Conservation (phyloP, 2,329 filamentous ascomycete genomes). For the Colletotrichum sp. region DNA sequence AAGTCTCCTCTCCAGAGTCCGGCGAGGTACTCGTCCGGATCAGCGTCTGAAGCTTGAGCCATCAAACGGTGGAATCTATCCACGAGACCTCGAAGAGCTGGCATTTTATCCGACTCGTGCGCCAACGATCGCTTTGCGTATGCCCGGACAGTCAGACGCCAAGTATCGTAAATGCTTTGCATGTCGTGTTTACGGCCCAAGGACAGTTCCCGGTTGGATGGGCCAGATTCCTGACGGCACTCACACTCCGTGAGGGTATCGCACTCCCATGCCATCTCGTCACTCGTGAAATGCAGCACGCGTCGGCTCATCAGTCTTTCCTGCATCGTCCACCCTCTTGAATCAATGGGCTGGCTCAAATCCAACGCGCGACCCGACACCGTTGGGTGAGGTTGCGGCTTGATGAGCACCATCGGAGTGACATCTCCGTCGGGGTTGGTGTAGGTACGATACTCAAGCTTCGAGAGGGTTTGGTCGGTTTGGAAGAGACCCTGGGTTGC, state of each 20-base stretch:
- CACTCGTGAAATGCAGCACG: not conserved
- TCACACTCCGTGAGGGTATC: not conserved
- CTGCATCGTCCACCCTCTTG: not conserved
- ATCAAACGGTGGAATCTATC: not conserved
- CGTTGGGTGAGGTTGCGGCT: not conserved
- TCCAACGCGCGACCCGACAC: too few species aligned
- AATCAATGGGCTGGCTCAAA: not conserved
- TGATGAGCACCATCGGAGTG: too few species aligned
- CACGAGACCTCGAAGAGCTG: not conserved
- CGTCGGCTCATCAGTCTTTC: not conserved
- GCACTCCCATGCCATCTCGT: not conserved
- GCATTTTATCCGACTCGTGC: not conserved
- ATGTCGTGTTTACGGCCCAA: not conserved
- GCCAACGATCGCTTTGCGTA: not conserved
- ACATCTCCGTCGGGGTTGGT: too few species aligned
- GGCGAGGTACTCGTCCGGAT: not conserved
- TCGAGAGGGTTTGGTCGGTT: too few species aligned
- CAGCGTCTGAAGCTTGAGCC: rapidly evolving
- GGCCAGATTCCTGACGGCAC: too few species aligned
- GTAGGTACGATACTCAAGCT: too few species aligned
- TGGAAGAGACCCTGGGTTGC: not conserved
- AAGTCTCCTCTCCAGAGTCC: not conserved
- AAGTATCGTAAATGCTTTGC: not conserved
- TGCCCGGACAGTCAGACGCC: not conserved
- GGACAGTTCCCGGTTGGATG: not conserved